phyloP scores from a whole-genome alignment of 2,329 filamentous ascomycete genomes.

The Claviceps cyperi region DNA sequence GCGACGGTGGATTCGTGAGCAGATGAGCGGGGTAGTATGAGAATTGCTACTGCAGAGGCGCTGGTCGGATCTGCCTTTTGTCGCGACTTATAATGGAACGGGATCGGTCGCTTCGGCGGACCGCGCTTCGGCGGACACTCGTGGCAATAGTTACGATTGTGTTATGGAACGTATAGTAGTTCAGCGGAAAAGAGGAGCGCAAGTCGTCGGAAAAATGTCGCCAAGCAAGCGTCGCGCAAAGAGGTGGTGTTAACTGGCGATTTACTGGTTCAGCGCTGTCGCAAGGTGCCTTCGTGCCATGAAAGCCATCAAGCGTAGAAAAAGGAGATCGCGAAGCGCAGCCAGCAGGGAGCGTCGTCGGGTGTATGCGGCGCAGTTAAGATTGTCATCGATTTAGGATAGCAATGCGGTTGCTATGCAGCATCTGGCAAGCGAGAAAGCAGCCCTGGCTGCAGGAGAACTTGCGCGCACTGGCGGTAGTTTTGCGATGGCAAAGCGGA shows the following conservation, averaged over 20 bases:
- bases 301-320: neutral
- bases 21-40: neutral
- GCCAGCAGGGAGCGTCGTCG: neutral
- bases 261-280: neutral
- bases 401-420: neutral
- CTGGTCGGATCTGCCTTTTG: neutral
- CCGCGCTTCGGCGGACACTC: slow-evolving; percentile 1
- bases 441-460: slow-evolving; percentile 4
- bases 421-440: slow-evolving; percentile 1
- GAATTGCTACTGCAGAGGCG: neutral
- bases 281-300: neutral
- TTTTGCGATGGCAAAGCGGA: slow-evolving; percentile 14
- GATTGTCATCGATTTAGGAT: slow-evolving; percentile 5
- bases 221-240: neutral
- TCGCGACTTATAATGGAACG: slow-evolving; percentile 4
- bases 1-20: neutral
- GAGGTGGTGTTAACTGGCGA: neutral
- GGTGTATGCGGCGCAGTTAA: neutral
- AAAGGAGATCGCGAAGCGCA: neutral
- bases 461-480: slow-evolving; percentile 10
- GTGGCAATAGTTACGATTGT: neutral
- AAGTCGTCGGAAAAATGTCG: neutral
- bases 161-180: neutral
- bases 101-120: slow-evolving; percentile 4
- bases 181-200: neutral